These are phyloP conservation scores for Thermothielavioides terrestris DNA, from an alignment of 495 filamentous ascomycete genomes.

Conservation along the genomic window DNA sequence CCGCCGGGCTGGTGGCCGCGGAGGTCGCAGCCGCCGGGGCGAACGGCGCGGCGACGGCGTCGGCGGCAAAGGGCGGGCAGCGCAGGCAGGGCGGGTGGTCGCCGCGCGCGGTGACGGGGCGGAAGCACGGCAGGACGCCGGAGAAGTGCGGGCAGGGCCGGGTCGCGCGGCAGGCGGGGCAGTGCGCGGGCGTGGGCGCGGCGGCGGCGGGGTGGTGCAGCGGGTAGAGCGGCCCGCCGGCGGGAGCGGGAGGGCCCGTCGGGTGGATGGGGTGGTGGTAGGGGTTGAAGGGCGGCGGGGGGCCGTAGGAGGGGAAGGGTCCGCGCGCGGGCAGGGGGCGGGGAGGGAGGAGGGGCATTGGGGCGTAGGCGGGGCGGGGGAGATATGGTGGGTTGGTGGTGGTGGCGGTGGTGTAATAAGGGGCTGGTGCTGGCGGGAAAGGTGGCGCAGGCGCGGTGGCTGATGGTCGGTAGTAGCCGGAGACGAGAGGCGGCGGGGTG, in stretches of 20 bases:
- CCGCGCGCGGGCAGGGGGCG: too few relatives aligned
- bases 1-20: too few relatives aligned
- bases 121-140: neutral
- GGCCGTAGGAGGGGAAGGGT: too few relatives aligned
- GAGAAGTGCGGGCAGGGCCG: neutral
- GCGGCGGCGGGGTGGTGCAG: neutral
- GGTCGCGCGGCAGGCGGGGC: neutral
- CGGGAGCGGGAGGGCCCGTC: too few relatives aligned
- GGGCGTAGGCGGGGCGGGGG: neutral
- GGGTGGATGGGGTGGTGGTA: too few relatives aligned
- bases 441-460: neutral
- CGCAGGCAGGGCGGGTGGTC: neutral
- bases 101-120: neutral
- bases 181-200: neutral
- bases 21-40: too few relatives aligned
- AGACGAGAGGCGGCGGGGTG: conserved; percentile 9
- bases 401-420: neutral
- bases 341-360: neutral
- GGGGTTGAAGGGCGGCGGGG: too few relatives aligned
- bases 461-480: conserved; percentile 2
- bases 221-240: too few relatives aligned
- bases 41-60: neutral
- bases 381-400: neutral
- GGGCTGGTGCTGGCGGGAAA: neutral
- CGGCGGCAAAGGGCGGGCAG: neutral